Evolutionary conservation across 805 yeast species (phyloP).

Genomic region (Candida coquimbonensis): DNA sequence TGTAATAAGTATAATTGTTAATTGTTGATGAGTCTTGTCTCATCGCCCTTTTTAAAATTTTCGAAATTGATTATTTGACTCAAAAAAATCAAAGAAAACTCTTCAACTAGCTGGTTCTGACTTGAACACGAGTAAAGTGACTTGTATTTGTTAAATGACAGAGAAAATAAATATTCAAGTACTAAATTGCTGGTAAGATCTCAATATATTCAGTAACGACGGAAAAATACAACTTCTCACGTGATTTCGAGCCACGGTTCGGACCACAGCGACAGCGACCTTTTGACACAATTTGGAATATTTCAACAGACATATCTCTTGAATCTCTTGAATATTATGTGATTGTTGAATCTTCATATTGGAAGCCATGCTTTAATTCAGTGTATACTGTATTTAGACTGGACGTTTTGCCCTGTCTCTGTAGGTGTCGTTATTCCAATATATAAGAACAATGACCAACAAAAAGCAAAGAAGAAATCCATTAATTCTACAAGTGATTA

Average conservation of each 20-base stretch:
- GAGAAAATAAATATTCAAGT: not conserved
- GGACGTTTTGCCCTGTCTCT: too few species aligned
- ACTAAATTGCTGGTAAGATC: not conserved
- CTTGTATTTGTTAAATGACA: too few species aligned
- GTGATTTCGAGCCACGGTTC: not conserved
- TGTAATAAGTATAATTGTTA: too few species aligned
- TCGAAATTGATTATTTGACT: not conserved
- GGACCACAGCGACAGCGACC: not conserved
- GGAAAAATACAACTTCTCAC: not conserved
- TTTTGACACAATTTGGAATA: not conserved
- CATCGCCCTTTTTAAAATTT: not conserved
- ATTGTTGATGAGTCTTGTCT: too few species aligned
- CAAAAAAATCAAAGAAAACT: too few species aligned
- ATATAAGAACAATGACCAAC: not conserved
- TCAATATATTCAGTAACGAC: not conserved
- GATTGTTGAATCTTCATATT: too few species aligned
- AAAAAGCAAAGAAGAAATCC: constrained; percentile 11
- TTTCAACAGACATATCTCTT: too few species aligned
- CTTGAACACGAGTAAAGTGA: too few species aligned
- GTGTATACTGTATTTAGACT: not conserved
- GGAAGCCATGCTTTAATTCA: not conserved
- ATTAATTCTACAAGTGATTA: constrained; percentile 28
- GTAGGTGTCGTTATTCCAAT: too few species aligned
- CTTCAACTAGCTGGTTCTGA: not conserved
- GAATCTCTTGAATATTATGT: too few species aligned